These are phyloP conservation scores for Colletotrichum endophyticum DNA, from an alignment of 2,329 filamentous ascomycete genomes.

Conservation along the genomic window DNA sequence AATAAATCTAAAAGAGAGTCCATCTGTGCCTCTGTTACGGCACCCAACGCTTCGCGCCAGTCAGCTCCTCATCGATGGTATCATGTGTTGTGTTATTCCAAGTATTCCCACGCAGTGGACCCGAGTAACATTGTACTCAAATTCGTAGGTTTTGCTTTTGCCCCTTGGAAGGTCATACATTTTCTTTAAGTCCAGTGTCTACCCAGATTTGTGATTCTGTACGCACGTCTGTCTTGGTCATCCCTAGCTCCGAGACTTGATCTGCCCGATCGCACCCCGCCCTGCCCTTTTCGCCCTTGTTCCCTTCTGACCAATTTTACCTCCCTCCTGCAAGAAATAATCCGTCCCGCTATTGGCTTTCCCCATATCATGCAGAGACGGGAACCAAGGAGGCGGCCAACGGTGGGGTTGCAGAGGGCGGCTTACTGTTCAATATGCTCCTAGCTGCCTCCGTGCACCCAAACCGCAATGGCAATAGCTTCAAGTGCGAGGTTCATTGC, in stretches of 20 bases:
- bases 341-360: constrained; percentile 13
- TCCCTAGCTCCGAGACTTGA: constrained; percentile 11
- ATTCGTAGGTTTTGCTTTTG: not conserved
- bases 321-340: constrained; percentile 1
- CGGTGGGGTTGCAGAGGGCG: constrained; percentile 8
- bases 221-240: constrained; percentile 12
- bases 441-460: not conserved
- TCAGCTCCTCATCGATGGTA: not conserved
- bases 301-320: constrained; percentile 7
- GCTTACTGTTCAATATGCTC: not conserved
- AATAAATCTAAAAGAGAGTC: not conserved
- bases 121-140: not conserved
- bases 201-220: constrained; percentile 1
- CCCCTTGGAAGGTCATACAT: not conserved
- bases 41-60: not conserved
- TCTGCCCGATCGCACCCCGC: not conserved
- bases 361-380: not conserved
- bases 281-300: constrained; percentile 10
- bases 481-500: not conserved
- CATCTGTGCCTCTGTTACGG: not conserved
- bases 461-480: constrained; percentile 7
- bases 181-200: not conserved
- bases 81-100: not conserved
- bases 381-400: constrained; percentile 8
- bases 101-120: not conserved